A percentile compares a stretch with the other conserved stretches of the same genome.
These are phyloP conservation scores for Phytophthora quininea DNA, from an alignment of 352 stramenopile species.

Conservation along the genomic window DNA sequence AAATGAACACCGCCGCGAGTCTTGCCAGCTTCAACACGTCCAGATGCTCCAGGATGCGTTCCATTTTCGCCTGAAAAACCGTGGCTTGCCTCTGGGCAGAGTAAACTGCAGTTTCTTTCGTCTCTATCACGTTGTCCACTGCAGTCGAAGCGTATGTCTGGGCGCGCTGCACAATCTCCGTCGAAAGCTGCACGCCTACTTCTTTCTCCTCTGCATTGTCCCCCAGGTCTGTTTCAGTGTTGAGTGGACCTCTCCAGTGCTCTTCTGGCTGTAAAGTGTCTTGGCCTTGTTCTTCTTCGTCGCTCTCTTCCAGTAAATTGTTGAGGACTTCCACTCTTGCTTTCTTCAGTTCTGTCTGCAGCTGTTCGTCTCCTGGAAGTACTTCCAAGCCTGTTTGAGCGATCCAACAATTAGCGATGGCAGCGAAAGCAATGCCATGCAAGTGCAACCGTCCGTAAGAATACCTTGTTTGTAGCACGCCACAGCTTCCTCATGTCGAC, in stretches of 20 bases:
- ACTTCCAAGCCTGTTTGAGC: slow-evolving; percentile 44
- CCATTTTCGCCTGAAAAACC: slow-evolving; percentile 66
- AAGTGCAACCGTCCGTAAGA: not conserved
- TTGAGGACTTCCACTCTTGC: slow-evolving; percentile 66
- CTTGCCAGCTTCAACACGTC: slow-evolving; percentile 59
- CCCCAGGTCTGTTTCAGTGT: slow-evolving; percentile 6
- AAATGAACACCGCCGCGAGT: slow-evolving; percentile 54
- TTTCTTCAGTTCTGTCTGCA: slow-evolving; percentile 49
- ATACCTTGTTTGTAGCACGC: slow-evolving; percentile 58
- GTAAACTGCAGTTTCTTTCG: slow-evolving; percentile 12
- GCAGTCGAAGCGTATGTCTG: slow-evolving; percentile 25
- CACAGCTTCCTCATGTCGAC: slow-evolving; percentile 45
- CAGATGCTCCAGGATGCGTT: slow-evolving; percentile 57
- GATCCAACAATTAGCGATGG: not conserved
- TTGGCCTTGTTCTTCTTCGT: slow-evolving; percentile 43
- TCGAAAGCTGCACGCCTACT: slow-evolving; percentile 8
- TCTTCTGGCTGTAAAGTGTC: slow-evolving; percentile 5
- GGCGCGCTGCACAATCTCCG: slow-evolving; percentile 27
- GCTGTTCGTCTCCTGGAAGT: slow-evolving; percentile 42
- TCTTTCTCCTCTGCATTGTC: slow-evolving; percentile 2
- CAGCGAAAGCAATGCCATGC: not conserved
- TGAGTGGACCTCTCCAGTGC: not conserved
- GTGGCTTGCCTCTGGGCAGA: slow-evolving; percentile 17
- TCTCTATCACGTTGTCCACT: slow-evolving; percentile 13
- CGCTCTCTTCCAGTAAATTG: slow-evolving; percentile 41